Conservation (phyloP, 2,329 filamentous ascomycete genomes). For the Emericellopsis atlantica region DNA sequence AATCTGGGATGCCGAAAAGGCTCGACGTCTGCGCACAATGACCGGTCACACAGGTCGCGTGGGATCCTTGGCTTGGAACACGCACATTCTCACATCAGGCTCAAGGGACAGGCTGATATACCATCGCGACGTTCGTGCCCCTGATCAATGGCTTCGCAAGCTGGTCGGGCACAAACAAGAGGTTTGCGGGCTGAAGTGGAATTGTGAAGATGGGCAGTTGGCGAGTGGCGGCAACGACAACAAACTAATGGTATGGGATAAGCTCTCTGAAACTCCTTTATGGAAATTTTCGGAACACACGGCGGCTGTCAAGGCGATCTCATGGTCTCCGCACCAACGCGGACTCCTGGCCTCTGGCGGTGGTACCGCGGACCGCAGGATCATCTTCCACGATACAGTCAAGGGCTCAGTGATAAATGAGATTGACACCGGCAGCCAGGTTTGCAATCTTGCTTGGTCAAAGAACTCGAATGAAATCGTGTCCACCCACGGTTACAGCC, state of each 20-base stretch:
- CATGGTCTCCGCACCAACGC: constrained; percentile 94
- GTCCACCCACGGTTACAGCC: constrained; percentile 90
- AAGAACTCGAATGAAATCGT: constrained; percentile 98
- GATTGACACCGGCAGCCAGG: constrained; percentile 92
- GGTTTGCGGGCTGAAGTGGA: constrained; percentile 94
- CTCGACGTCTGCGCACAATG: constrained; percentile 83
- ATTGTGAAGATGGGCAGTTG: constrained; percentile 86
- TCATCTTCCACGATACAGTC: constrained; percentile 95
- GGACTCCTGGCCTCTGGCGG: constrained; percentile 91
- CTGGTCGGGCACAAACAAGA: constrained; percentile 95
- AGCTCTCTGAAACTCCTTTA: constrained; percentile 78
- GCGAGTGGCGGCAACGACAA: constrained; percentile 97
- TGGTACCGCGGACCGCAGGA: constrained; percentile 87
- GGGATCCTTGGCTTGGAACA: constrained; percentile 92
- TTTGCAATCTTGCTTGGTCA: constrained; percentile 97
- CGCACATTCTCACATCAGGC: constrained; percentile 91
- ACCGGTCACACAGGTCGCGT: constrained; percentile 90
- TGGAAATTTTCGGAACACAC: constrained; percentile 94
- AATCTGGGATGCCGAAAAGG: constrained; percentile 91
- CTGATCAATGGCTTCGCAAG: constrained; percentile 79
- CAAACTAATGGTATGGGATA: constrained; percentile 98
- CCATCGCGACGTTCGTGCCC: constrained; percentile 86
- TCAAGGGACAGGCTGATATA: constrained; percentile 89
- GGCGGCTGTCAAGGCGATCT: constrained; percentile 92
- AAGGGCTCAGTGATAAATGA: constrained; percentile 73